These are phyloP conservation scores for Oryza longistaminata DNA, from an alignment of 176 grass and related monocot species.

Conservation along the genomic window DNA sequence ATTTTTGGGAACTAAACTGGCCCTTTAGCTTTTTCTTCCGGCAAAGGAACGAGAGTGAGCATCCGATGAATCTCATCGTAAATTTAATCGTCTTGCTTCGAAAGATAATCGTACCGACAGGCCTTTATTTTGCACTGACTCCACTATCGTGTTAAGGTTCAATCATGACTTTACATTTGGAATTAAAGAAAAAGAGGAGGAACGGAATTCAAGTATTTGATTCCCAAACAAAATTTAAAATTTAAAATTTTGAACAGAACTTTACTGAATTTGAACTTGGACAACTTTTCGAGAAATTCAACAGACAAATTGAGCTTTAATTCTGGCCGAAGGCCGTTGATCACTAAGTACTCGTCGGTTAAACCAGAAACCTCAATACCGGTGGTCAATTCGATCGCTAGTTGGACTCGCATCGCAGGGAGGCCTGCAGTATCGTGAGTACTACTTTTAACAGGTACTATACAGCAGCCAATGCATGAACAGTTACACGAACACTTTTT, in stretches of 20 bases:
- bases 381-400: too few species aligned
- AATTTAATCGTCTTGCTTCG: not conserved
- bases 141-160: not conserved
- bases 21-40: not conserved
- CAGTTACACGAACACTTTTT: not conserved
- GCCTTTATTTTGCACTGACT: not conserved
- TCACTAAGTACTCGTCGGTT: not conserved
- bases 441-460: not conserved
- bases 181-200: not conserved
- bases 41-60: conserved; percentile 22
- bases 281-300: not conserved
- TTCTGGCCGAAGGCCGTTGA: not conserved
- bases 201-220: not conserved
- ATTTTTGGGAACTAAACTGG: too few species aligned
- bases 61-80: conserved; percentile 7
- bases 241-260: not conserved
- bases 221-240: not conserved
- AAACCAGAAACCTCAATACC: not conserved
- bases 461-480: not conserved
- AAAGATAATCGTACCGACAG: conserved; percentile 22
- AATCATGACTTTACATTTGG: not conserved
- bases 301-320: too few species aligned
- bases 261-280: not conserved
- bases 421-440: not conserved
- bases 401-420: too few species aligned